phyloP scores from a whole-genome alignment of 1,139 yeast genomes.

The Geotrichum fermentans region DNA sequence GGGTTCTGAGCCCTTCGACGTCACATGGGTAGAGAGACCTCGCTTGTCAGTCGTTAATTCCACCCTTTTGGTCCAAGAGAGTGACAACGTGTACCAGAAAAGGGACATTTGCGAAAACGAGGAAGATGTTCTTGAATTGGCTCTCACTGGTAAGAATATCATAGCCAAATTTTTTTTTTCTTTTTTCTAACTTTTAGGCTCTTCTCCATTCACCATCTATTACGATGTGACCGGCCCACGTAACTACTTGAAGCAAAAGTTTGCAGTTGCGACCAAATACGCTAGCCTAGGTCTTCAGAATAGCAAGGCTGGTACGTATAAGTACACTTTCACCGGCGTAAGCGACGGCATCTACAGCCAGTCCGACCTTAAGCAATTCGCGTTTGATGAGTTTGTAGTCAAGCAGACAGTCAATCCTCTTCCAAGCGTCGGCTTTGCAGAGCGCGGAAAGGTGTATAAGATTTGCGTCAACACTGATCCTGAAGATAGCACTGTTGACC shows the following conservation, averaged over 20 bases:
- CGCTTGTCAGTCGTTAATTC: constrained; percentile 39
- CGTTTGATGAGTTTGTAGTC: constrained; percentile 42
- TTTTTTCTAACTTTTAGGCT: constrained; percentile 26
- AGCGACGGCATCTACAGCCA: constrained; percentile 57
- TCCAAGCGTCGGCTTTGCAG: constrained; percentile 54
- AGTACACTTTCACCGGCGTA: constrained; percentile 56
- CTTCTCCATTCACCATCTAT: constrained; percentile 67
- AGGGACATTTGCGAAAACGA: constrained; percentile 46
- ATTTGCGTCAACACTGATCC: constrained; percentile 46
- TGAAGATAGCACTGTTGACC: constrained; percentile 39
- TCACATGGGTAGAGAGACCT: constrained; percentile 51
- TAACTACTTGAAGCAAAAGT: constrained; percentile 42
- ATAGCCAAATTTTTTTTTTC: neutral
- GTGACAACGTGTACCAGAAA: constrained; percentile 32
- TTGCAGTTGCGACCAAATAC: constrained; percentile 50
- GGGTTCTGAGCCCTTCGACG: constrained; percentile 24
- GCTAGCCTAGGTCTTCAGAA: constrained; percentile 44
- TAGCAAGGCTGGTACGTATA: constrained; percentile 51
- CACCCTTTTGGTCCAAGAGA: constrained; percentile 26
- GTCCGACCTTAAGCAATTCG: constrained; percentile 29
- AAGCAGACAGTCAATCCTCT: constrained; percentile 56
- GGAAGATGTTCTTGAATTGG: constrained; percentile 48
- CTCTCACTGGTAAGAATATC: constrained; percentile 47
- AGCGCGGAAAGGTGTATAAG: constrained; percentile 45
- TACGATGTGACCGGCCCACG: constrained; percentile 62